These are phyloP conservation scores for Linum trigynum DNA, from an alignment of 345 rosid genomes.

Conservation along the genomic window DNA sequence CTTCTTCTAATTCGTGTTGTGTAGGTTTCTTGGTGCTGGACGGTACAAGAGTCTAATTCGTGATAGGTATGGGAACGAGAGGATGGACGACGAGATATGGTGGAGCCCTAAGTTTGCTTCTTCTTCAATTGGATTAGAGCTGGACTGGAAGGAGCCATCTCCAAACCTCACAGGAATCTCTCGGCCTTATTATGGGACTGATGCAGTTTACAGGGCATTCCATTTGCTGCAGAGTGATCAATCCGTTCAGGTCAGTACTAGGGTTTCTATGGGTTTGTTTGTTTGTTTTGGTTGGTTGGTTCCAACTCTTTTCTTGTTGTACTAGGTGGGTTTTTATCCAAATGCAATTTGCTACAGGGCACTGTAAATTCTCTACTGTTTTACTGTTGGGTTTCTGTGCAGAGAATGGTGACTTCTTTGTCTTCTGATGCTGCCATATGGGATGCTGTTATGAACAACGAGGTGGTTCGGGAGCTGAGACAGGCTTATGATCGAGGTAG, in stretches of 20 bases:
- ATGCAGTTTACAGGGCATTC: constrained; percentile 18
- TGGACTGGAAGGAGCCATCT: constrained; percentile 4
- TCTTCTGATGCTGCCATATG: constrained; percentile 43
- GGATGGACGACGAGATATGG: neutral
- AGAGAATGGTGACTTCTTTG: constrained; percentile 41
- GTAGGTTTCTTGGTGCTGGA: neutral
- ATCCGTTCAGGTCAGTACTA: constrained; percentile 21
- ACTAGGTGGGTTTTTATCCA: too few relatives aligned
- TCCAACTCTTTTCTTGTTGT: too few relatives aligned
- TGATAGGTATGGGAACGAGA: neutral
- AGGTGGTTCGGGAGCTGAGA: constrained; percentile 27
- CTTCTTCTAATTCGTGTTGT: too few relatives aligned
- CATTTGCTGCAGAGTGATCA: constrained; percentile 25
- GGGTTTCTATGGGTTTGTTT: too few relatives aligned
- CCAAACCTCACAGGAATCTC: neutral
- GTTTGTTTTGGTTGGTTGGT: too few relatives aligned
- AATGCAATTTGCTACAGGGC: too few relatives aligned
- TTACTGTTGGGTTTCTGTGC: neutral
- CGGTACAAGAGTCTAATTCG: neutral
- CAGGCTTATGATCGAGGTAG: constrained; percentile 24
- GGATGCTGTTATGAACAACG: constrained; percentile 41
- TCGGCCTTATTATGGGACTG: constrained; percentile 11
- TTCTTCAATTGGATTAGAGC: neutral
- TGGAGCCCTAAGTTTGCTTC: neutral
- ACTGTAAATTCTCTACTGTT: too few relatives aligned